Percentiles rank a stretch among this genome's conserved stretches.
Conservation (phyloP, 345 rosid genomes). For the Carallia brachiata region DNA sequence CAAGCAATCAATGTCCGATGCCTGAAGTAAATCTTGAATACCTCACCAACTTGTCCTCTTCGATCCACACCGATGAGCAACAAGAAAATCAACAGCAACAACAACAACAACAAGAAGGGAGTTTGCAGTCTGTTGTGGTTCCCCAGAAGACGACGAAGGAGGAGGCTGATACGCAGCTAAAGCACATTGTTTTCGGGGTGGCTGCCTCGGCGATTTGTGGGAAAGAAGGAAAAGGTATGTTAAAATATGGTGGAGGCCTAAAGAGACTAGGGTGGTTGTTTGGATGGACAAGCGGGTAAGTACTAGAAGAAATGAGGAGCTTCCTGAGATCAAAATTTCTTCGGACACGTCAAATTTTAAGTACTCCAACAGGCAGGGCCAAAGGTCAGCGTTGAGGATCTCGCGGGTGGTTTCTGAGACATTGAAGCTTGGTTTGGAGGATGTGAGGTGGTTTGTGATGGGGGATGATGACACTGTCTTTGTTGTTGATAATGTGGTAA, state of each 20-base stretch:
- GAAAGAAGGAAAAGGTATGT: conserved; percentile 76
- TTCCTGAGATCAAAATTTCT: conserved; percentile 67
- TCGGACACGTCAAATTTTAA: conserved; percentile 59
- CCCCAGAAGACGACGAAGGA: conserved; percentile 17
- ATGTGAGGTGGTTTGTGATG: conserved; percentile 82
- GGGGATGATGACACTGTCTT: conserved; percentile 84
- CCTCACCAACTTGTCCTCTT: conserved; percentile 30
- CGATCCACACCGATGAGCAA: conserved; percentile 2
- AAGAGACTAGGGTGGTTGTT: conserved; percentile 63
- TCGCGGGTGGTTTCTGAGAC: conserved; percentile 76
- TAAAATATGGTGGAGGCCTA: conserved; percentile 76
- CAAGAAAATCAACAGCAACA: no score
- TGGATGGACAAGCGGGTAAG: conserved; percentile 64
- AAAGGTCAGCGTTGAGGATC: conserved; percentile 70
- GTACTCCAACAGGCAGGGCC: conserved; percentile 64
- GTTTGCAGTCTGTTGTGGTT: conserved; percentile 4
- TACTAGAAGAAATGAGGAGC: conserved; percentile 33
- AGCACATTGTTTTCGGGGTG: conserved; percentile 73
- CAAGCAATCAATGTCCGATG: conserved; percentile 32
- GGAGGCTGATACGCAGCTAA: conserved; percentile 39
- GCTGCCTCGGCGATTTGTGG: conserved; percentile 72
- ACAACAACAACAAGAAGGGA: no score
- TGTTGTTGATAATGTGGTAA: conserved; percentile 61
- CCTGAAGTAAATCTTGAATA: conserved; percentile 23
- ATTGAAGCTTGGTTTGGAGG: conserved; percentile 54